Evolutionary conservation across 352 stramenopile species (phyloP).

Genomic region (Pythium apleroticum): DNA sequence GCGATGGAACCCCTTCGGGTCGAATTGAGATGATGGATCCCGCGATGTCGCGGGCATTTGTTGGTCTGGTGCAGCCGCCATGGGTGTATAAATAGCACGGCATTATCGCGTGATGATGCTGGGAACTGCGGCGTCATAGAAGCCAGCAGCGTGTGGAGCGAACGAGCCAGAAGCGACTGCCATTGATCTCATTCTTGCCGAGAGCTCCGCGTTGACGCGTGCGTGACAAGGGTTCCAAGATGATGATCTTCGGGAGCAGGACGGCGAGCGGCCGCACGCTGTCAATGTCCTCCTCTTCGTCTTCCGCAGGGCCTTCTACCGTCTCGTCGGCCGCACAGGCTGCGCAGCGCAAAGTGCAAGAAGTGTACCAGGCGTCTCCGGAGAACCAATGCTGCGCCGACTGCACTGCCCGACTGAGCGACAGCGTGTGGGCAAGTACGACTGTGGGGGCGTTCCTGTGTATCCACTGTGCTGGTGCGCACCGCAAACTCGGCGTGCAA

Average conservation of each 20-base stretch:
- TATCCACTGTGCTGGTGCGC: slow-evolving; percentile 94
- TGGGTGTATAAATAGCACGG: background rate
- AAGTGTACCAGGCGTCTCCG: slow-evolving; percentile 50
- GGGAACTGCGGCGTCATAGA: background rate
- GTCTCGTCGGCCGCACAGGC: slow-evolving; percentile 98
- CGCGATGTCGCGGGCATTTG: background rate
- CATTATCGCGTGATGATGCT: slow-evolving; percentile 3
- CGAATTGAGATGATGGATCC: too few species aligned
- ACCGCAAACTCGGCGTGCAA: slow-evolving; percentile 95
- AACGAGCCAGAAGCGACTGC: background rate
- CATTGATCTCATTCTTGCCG: background rate
- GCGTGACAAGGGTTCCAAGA: background rate
- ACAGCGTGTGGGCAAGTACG: slow-evolving; percentile 93
- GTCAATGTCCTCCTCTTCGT: slow-evolving; percentile 79
- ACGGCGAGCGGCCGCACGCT: slow-evolving; percentile 19
- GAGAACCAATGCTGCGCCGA: slow-evolving; percentile 84
- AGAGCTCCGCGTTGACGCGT: background rate
- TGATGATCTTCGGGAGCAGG: slow-evolving; percentile 30
- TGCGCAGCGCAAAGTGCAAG: slow-evolving; percentile 57
- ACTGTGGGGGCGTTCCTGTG: slow-evolving; percentile 95
- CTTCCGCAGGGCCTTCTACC: slow-evolving; percentile 53
- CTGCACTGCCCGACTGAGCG: slow-evolving; percentile 59
- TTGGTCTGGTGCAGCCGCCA: background rate
- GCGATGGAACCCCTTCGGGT: too few species aligned
- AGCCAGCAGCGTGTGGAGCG: background rate